phyloP scores from a whole-genome alignment of 2,329 filamentous ascomycete species.

The Chrysosporium keratinophilum region DNA sequence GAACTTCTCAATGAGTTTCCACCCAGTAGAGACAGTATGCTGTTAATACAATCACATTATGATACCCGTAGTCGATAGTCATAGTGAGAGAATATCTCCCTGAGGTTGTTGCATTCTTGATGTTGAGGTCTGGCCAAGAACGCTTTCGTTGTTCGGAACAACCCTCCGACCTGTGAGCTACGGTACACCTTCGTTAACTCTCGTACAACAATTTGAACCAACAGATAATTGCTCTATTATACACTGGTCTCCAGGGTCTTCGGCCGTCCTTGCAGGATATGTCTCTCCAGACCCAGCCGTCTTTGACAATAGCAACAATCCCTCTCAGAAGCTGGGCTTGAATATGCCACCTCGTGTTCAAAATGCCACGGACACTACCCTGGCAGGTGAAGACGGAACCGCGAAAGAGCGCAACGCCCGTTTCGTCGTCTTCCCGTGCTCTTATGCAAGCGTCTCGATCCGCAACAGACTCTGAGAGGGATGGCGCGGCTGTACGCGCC shows the following conservation, averaged over 20 bases:
- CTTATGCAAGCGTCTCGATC: constrained; percentile 1
- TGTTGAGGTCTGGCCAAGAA: too few species aligned
- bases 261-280: neutral
- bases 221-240: neutral
- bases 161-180: too few species aligned
- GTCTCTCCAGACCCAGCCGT: neutral
- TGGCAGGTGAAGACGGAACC: constrained; percentile 30
- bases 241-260: neutral
- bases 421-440: constrained; percentile 19
- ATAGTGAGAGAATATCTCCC: too few species aligned
- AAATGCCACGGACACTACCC: constrained; percentile 39
- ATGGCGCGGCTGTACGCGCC: neutral
- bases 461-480: constrained; percentile 1
- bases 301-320: neutral
- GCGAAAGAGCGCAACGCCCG: constrained; percentile 14
- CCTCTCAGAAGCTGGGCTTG: neutral
- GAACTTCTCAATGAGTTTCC: too few species aligned
- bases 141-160: too few species aligned
- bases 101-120: too few species aligned
- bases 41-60: too few species aligned
- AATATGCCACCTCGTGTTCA: constrained; percentile 16
- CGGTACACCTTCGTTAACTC: too few species aligned
- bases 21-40: too few species aligned
- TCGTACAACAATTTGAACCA: too few species aligned
- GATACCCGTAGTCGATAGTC: too few species aligned